Base-by-base conservation (phyloP, 768 basidiomycete species). In the Russula dissimulans region DNA sequence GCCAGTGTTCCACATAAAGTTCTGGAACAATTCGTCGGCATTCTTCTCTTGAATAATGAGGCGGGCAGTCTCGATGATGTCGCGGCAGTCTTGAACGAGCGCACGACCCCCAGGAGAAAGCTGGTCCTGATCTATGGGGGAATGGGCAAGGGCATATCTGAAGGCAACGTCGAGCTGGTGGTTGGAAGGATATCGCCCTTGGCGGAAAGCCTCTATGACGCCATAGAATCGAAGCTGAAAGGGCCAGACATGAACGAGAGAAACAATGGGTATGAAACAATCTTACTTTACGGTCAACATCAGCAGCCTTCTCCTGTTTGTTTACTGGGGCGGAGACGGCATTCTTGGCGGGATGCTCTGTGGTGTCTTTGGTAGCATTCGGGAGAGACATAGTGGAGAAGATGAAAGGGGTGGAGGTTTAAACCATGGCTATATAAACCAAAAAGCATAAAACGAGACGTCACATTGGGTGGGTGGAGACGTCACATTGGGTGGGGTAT, bases 11-110 rank as follows among this genome's bases (percentile, higher is more conserved):
- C 87, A 94, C 43, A 95, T 72, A 66, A 95, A 95, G 67, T 89
- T 86, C 73, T 97, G 95, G 71, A 97, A 79, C 43, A 97, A 79
- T 74, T 97, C 93, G 66, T 95, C 94, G 26, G 77, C 74, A 65
- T 97, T 97, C 81, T 95, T 97, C 67, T 87, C 79, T 51, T 76
- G 68, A n/a, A 95, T 83, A 59, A 93, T 84, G 43, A 80, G 66
- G 12, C 85, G 79, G 0, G 81, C 77, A 5, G 91, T 93, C 65
- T 83, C 80, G 67, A 95, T 78, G 69, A 97, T 89, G 50, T 91
- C 84, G 46, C 83, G 80, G n/a, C 79, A 71, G 69, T 97, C 93
- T 54, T 82, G 75, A 44, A 94, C 75, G 65, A 97, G 83, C 65
- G 82, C 84, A 61, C 75, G 79, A 62, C 94, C 93, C 14, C 91